Percentiles rank a stretch among this genome's conserved stretches.
These are phyloP conservation scores for Osmanthus fragrans DNA, from an alignment of 257 asterid species.

Conservation along the genomic window DNA sequence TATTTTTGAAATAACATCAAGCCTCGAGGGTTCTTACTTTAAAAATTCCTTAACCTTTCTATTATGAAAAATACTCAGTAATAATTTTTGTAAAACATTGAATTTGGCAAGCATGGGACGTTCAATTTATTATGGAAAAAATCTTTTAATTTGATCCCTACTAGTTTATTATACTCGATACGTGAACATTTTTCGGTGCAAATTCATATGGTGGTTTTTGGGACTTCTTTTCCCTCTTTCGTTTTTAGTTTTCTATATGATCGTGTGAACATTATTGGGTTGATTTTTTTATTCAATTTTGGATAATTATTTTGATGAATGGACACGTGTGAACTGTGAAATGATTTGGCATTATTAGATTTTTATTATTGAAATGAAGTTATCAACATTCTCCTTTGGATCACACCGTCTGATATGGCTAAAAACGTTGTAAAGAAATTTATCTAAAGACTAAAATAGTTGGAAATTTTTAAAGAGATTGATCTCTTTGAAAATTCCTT, in stretches of 20 bases:
- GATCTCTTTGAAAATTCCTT: too few relatives aligned
- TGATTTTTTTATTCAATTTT: constrained; percentile 1
- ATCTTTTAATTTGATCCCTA: background rate
- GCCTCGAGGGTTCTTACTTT: too few relatives aligned
- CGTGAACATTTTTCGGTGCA: background rate
- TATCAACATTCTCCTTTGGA: constrained; percentile 6
- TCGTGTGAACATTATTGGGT: constrained; percentile 7
- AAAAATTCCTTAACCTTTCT: too few relatives aligned
- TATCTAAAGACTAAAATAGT: background rate
- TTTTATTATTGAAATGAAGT: constrained; percentile 2
- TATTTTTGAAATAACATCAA: background rate
- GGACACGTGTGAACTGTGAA: constrained; percentile 25
- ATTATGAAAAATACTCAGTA: too few relatives aligned
- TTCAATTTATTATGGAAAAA: background rate
- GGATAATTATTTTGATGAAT: constrained; percentile 14
- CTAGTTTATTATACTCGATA: background rate
- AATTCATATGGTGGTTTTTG: background rate
- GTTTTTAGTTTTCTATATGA: background rate
- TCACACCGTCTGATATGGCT: background rate
- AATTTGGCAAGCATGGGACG: background rate
- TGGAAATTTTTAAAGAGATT: background rate
- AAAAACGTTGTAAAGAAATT: background rate
- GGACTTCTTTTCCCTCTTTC: background rate
- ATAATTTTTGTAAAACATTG: background rate
- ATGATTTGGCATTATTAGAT: constrained; percentile 13